A percentile compares a stretch with the other conserved stretches of the same genome.
Conservation (phyloP, 495 filamentous ascomycete genomes). For the Hyaloscypha hepaticicola region DNA sequence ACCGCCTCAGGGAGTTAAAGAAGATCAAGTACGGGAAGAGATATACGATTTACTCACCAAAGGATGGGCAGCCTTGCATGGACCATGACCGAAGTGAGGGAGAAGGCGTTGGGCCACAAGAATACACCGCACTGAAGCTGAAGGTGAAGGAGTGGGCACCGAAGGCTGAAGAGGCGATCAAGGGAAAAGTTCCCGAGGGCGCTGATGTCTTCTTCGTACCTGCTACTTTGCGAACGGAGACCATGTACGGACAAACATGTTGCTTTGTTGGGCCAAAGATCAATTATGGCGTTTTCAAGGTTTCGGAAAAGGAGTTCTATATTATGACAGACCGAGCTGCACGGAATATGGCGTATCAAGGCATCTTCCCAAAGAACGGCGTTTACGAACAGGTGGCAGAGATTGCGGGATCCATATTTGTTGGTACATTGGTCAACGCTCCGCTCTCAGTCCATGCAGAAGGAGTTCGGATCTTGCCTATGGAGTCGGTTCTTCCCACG, state of each 20-base stretch:
- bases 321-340: constrained; percentile 84
- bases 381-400: constrained; percentile 72
- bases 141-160: constrained; percentile 86
- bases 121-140: constrained; percentile 90
- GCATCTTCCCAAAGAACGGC: constrained; percentile 73
- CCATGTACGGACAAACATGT: constrained; percentile 97
- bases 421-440: constrained; percentile 84
- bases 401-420: constrained; percentile 70
- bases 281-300: constrained; percentile 86
- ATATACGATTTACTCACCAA: constrained; percentile 93
- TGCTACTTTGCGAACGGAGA: constrained; percentile 91
- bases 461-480: constrained; percentile 85
- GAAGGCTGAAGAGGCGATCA: constrained; percentile 62
- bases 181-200: constrained; percentile 74
- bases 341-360: constrained; percentile 95
- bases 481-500: constrained; percentile 86
- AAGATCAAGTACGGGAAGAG: constrained; percentile 95
- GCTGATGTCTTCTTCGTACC: constrained; percentile 87
- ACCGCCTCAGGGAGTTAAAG: constrained; percentile 78
- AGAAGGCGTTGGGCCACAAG: constrained; percentile 85
- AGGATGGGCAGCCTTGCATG: constrained; percentile 97
- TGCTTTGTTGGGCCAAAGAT: constrained; percentile 94
- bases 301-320: constrained; percentile 79
- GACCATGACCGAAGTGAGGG: constrained; percentile 93
- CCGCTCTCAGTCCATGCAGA: constrained; percentile 85